Evolutionary conservation across 768 basidiomycete species (phyloP).

Genomic region (Baorangia bicolor): DNA sequence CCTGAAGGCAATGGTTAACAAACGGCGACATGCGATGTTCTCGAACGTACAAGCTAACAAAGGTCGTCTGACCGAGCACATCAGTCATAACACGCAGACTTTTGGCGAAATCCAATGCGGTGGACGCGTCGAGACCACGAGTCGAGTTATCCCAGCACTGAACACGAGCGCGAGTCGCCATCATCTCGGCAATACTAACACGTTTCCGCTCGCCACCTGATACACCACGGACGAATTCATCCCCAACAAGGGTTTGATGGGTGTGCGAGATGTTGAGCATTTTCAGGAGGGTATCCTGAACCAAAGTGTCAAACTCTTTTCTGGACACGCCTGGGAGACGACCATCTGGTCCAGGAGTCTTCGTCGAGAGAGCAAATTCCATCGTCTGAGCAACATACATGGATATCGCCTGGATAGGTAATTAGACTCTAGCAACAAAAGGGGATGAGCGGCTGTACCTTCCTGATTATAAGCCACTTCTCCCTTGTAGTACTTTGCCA

Average conservation of each 20-base stretch:
- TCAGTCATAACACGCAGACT: conserved; percentile 82
- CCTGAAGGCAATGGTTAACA: conserved; percentile 26
- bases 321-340: conserved; percentile 66
- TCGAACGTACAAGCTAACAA: conserved; percentile 64
- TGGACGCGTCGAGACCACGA: conserved; percentile 79
- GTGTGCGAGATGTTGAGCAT: conserved; percentile 89
- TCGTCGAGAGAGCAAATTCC: conserved; percentile 66
- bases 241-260: conserved; percentile 72
- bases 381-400: conserved; percentile 81
- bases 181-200: conserved; percentile 84
- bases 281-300: conserved; percentile 62
- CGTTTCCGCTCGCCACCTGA: conserved; percentile 81
- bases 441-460: conserved; percentile 37
- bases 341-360: conserved; percentile 72
- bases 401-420: conserved; percentile 60
- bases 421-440: background rate
- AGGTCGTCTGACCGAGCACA: conserved; percentile 73
- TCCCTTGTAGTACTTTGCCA: conserved; percentile 74
- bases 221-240: conserved; percentile 82
- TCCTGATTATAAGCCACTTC: conserved; percentile 80
- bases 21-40: background rate
- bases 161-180: conserved; percentile 76
- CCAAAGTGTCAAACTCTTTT: conserved; percentile 53
- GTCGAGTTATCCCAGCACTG: conserved; percentile 87
- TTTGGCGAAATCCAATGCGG: conserved; percentile 83